Evolutionary conservation across 2,329 filamentous ascomycete species (phyloP), one percentile per base, ranked within the genome.

Genomic region (Apiospora phragmitis): DNA sequence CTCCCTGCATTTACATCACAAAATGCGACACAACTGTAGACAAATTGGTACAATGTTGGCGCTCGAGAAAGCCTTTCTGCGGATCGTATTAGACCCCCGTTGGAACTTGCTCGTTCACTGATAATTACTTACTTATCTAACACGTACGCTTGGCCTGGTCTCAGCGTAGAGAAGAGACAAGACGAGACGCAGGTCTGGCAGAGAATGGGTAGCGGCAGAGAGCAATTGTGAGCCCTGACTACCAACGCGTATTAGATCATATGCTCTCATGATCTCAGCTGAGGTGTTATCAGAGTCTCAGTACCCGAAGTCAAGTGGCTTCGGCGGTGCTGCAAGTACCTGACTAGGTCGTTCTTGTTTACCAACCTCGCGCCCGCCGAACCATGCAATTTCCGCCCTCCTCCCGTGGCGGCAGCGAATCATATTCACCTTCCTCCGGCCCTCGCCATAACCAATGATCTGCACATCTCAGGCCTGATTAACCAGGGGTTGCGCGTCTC

Each of bases 341-440:
- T 59, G 51, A 35, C 51, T 59, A 35, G 51, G 51, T 59, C 18
- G 29, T 59, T 26, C n/a, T 9, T n/a, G 47, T 51, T 24, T 26
- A 32, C 49, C 49, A 26, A 32, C 18, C 38, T 1, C 26, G 26
- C 49, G 49, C 49, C 12, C 49, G 49, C 49, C 49, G 49, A 55
- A 55, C 26, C 55, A 62, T 62, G 55, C 55, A 62, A 62, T 62
- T 38, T 62, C 55, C 55, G 38, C 55, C 32, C 55, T 38, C 21
- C 55, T 38, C 29, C 32, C 51, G 32, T 62, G 55, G 32, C 29
- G 55, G 29, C 55, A n/a, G 18, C 55, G 55, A 62, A 62, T 62
- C 55, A 62, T 62, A 35, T 18, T 38, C n/a, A 32, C 38, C 18
- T n/a, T 21, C 18, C 21, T 4, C 18, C 9, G 18, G 29, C 55